Conservation (phyloP, 2,329 filamentous ascomycete genomes). For the Fusarium sp. region DNA sequence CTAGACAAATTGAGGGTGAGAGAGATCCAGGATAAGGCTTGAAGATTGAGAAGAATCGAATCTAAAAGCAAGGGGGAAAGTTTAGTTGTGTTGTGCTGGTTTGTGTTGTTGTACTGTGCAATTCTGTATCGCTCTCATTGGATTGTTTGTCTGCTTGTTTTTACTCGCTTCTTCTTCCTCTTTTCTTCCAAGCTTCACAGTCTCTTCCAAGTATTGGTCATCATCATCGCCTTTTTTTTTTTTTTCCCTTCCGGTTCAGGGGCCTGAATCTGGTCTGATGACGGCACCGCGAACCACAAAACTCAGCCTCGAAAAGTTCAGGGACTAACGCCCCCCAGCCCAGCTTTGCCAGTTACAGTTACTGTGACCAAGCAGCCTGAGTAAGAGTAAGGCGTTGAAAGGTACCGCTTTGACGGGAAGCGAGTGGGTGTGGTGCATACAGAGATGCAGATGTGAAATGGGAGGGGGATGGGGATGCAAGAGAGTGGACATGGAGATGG, state of each 20-base stretch:
- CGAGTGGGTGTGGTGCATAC: conserved; percentile 21
- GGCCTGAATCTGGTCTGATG: conserved; percentile 26
- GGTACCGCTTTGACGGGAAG: conserved; percentile 23
- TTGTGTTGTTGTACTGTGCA: neutral
- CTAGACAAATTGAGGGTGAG: conserved; percentile 25
- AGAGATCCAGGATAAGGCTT: conserved; percentile 20
- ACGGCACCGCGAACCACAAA: conserved; percentile 31
- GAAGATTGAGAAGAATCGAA: neutral
- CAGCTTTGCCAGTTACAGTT: conserved; percentile 23
- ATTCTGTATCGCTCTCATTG: conserved; percentile 10
- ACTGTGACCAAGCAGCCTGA: conserved; percentile 12
- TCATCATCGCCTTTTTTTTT: conserved; percentile 3
- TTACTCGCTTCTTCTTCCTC: neutral
- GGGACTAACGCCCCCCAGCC: conserved; percentile 26
- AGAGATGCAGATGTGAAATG: conserved; percentile 21
- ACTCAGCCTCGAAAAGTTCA: conserved; percentile 19
- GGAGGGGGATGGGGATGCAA: conserved; percentile 8
- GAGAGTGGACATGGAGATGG: neutral
- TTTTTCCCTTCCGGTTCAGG: conserved; percentile 2
- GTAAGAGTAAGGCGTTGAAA: conserved; percentile 26
- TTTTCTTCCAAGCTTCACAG: neutral
- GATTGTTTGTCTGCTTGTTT: neutral
- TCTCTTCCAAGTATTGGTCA: conserved; percentile 1
- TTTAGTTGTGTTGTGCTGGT: neutral
- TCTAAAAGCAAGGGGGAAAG: neutral